Evolutionary conservation across 2,329 filamentous ascomycete species (phyloP), one percentile per base, ranked within the genome.

Genomic region (Sporothrix luriei): DNA sequence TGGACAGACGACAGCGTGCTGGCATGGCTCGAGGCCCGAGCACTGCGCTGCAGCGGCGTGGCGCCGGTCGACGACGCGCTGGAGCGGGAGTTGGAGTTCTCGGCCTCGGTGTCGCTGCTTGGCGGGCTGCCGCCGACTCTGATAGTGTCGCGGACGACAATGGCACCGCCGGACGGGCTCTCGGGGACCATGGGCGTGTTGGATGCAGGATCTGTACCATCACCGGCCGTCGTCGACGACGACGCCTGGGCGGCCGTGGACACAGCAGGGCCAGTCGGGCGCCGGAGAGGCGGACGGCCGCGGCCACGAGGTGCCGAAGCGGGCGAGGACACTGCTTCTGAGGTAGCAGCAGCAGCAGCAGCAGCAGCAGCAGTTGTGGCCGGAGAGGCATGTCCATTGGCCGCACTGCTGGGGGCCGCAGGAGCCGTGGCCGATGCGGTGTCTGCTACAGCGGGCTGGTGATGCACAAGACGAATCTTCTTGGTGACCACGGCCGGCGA

Each of bases 91-190:
- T 59, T 59, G 33, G 55, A 40, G 33, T 62, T 46, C 7, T 74
- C 74, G 5, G 73, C 76, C 16, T 79, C 78, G 9, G 77, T 76
- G 19, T 76, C 78, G 43, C 77, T 73, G 65, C 71, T 72, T 24
- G 76, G 74, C 62, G 78, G 78, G 43, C 79, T 78, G 52, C 83
- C 82, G 61, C 84, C 83, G 64, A 87, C 85, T 74, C 87, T 83
- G 71, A 87, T 87, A 16, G 84, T 87, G 74, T 87, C 85, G 75
- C 85, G 82, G 43, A 87, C 83, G 38, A 87, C 83, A 52, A 65
- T 51, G 55, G 85, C 82, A 38, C 82, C 82, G 59, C 79, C 78
- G 0, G 79, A 77, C 3, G 73, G 74, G 38, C 77, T 75, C 67
- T 76, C 77, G 66, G 79, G 75, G 4, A 78, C 79, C 68, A 52